Evolutionary conservation across 371 early-diverging fungal species (phyloP).

Genomic region (Apophysomyces ossiformis): DNA sequence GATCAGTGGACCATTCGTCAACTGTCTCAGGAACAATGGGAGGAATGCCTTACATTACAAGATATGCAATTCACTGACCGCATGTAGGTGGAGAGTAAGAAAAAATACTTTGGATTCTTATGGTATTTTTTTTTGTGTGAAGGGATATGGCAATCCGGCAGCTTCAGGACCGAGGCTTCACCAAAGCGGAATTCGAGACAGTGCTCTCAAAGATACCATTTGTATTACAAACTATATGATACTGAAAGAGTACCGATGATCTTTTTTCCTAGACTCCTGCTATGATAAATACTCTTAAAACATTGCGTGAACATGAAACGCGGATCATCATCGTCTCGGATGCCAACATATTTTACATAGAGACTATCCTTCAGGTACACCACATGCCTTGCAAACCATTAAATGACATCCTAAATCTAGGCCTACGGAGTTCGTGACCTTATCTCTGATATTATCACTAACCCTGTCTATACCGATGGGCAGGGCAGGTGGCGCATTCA

Average conservation of each 20-base stretch:
- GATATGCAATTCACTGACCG: constrained; percentile 75
- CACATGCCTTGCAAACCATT: background rate
- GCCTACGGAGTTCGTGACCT: constrained; percentile 57
- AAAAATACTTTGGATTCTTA: background rate
- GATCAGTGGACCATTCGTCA: constrained; percentile 64
- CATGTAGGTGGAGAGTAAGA: constrained; percentile 47
- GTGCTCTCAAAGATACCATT: constrained; percentile 61
- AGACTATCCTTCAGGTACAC: constrained; percentile 65
- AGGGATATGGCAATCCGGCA: constrained; percentile 58
- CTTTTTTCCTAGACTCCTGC: constrained; percentile 46
- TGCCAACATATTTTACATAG: constrained; percentile 77
- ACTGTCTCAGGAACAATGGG: constrained; percentile 48
- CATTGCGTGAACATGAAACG: constrained; percentile 51
- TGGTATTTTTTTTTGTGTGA: background rate
- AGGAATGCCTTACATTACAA: constrained; percentile 25
- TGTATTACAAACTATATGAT: constrained; percentile 45
- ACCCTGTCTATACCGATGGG: constrained; percentile 65
- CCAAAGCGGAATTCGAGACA: constrained; percentile 52
- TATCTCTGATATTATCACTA: constrained; percentile 71
- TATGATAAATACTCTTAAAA: constrained; percentile 54
- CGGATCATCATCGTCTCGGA: constrained; percentile 74
- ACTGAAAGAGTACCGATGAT: constrained; percentile 5
- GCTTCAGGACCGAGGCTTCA: constrained; percentile 58
- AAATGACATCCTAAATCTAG: constrained; percentile 27
- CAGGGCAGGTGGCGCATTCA: constrained; percentile 57